A percentile compares a stretch with the other conserved stretches of the same genome.
phyloP scores from a whole-genome alignment of 306 rosid species.

The Trifolium fragiferum region DNA sequence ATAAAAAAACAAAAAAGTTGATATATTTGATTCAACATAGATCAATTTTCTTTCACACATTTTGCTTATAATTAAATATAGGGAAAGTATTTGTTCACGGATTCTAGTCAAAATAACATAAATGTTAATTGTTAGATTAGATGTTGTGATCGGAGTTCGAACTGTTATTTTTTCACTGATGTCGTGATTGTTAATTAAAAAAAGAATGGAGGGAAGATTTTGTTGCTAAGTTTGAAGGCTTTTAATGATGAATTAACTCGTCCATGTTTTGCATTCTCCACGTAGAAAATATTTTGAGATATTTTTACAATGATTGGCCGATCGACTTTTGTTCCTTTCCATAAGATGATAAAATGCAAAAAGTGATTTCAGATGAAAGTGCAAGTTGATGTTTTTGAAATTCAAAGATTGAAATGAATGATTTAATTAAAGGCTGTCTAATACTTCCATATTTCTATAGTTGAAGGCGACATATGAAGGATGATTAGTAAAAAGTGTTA shows the following conservation, averaged over 20 bases:
- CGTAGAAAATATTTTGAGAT: neutral
- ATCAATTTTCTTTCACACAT: no score
- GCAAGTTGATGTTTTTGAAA: neutral
- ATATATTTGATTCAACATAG: no score
- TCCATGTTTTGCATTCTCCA: neutral
- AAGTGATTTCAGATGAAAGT: constrained; percentile 6
- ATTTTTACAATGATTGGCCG: neutral
- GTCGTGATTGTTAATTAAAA: no score
- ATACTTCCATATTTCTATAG: neutral
- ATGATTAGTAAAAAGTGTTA: constrained; percentile 34
- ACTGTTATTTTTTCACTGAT: no score
- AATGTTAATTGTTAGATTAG: no score
- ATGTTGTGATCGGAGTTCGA: no score
- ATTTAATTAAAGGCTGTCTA: constrained; percentile 36
- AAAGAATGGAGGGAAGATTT: no score
- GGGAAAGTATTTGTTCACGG: no score
- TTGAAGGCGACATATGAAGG: constrained; percentile 41
- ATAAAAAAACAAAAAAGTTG: no score
- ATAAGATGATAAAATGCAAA: constrained; percentile 11
- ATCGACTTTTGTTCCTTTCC: neutral
- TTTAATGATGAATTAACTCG: neutral
- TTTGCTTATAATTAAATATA: no score
- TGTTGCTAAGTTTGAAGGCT: neutral
- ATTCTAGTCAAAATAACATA: no score
- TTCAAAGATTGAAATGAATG: constrained; percentile 34